A percentile compares a stretch with the other conserved stretches of the same genome.
Evolutionary conservation across 495 filamentous ascomycete species (phyloP).

Genomic region (Friedmanniomyces simplex): DNA sequence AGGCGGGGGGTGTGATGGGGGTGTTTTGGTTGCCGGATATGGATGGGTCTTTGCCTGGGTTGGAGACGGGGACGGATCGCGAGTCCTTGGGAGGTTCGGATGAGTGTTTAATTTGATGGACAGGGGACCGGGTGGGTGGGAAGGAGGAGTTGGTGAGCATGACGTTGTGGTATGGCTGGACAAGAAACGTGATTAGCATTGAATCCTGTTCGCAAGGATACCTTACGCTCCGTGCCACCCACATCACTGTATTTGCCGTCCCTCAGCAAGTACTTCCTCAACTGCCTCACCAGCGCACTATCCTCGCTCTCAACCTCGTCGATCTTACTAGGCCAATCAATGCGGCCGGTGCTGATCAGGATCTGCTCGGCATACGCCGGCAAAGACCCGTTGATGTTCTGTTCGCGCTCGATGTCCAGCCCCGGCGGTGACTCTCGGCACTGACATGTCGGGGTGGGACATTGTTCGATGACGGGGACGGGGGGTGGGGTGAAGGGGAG

Average conservation of each 20-base stretch:
- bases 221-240: slow-evolving; percentile 26
- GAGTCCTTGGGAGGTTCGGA: background rate
- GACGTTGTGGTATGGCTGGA: slow-evolving; percentile 69
- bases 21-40: slow-evolving; percentile 14
- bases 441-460: slow-evolving; percentile 60
- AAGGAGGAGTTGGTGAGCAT: slow-evolving; percentile 64
- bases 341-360: slow-evolving; percentile 65
- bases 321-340: slow-evolving; percentile 68
- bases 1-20: slow-evolving; percentile 36
- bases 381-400: slow-evolving; percentile 62
- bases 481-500: slow-evolving; percentile 15
- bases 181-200: background rate
- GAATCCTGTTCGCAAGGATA: background rate
- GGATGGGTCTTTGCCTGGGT: background rate
- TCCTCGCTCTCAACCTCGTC: slow-evolving; percentile 46
- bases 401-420: slow-evolving; percentile 64
- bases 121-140: slow-evolving; percentile 31
- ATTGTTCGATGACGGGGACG: slow-evolving; percentile 47
- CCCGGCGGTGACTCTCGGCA: slow-evolving; percentile 58
- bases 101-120: slow-evolving; percentile 1
- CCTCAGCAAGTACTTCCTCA: slow-evolving; percentile 57
- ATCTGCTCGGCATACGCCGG: slow-evolving; percentile 72
- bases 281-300: slow-evolving; percentile 55
- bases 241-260: slow-evolving; percentile 64
- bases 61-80: slow-evolving; percentile 2